These are phyloP conservation scores for Millerozyma miso DNA, from an alignment of 805 yeast species.

Conservation along the genomic window DNA sequence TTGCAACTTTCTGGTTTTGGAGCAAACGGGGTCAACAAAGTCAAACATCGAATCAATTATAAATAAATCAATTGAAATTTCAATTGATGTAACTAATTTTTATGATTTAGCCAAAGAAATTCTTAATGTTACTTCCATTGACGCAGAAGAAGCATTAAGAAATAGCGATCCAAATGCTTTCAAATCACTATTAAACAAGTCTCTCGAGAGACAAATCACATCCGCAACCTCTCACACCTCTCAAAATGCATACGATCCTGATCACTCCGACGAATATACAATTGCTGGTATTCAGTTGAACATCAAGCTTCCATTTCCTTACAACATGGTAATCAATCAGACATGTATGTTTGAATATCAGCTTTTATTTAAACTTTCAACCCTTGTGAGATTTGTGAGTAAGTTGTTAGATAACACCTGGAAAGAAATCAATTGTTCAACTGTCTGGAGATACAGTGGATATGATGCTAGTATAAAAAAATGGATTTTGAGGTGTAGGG, in stretches of 20 bases:
- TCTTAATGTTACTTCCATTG: conserved; percentile 50
- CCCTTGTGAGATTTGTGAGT: conserved; percentile 60
- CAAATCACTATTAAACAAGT: conserved; percentile 40
- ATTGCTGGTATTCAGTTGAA: conserved; percentile 54
- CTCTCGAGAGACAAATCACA: conserved; percentile 24
- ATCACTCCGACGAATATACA: conserved; percentile 34
- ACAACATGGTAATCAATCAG: conserved; percentile 67
- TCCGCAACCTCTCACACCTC: conserved; percentile 9
- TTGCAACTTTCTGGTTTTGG: conserved; percentile 1
- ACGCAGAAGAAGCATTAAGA: conserved; percentile 48
- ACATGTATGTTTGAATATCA: conserved; percentile 77
- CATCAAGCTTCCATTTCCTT: conserved; percentile 77
- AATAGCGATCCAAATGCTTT: conserved; percentile 39
- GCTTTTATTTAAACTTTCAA: conserved; percentile 66
- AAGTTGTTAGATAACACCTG: conserved; percentile 61
- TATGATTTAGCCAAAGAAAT: conserved; percentile 45
- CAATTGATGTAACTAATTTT: conserved; percentile 44
- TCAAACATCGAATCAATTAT: conserved; percentile 8
- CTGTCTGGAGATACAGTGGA: conserved; percentile 61
- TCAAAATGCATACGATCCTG: conserved; percentile 14
- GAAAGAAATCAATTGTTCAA: conserved; percentile 61
- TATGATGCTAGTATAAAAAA: conserved; percentile 40
- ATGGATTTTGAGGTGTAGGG: conserved; percentile 53
- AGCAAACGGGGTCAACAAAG: neutral
- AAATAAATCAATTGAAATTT: conserved; percentile 20